Evolutionary conservation across 345 rosid species (phyloP), one percentile per base, ranked within the genome.

Genomic region (Salix arbutifolia): DNA sequence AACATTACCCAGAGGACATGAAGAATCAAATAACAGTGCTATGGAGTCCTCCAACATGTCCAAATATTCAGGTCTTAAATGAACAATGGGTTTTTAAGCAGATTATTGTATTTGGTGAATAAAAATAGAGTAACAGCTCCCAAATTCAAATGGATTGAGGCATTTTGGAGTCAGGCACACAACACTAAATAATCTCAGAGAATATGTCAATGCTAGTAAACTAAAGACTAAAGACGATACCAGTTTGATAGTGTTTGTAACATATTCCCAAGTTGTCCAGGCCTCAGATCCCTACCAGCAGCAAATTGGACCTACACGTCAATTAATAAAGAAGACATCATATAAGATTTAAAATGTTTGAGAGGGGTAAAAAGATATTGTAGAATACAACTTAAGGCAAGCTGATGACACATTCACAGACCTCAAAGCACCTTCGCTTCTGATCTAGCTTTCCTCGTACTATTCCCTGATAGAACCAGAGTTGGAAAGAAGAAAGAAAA

Each of bases 361-460:
- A 56, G 66, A 16, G 28, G 23, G 25, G 31, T 58, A 67, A 52
- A 19, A n/a, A 14, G 62, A 56, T 21, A 71, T 5, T 3, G 48
- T 53, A 26, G 23, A 68, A 72, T 65, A 65, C 40, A 68, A 19
- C 23, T 62, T 60, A 35, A 78, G 19, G 71, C 21, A 74, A 35
- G 9, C 31, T 17, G 44, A 74, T 23, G 30, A 65, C 42, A 60
- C 1, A 50, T 46, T 67, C 61, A 56, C 87, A 75, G 66, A 96
- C 99, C 99, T 91, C 97, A 26, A 96, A 92, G 86, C 98, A 96
- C 86, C 98, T 86, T 75, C 89, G 88, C 81, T 94, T 78, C 84
- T 96, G 98, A 82, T 96, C 98, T 78, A 94, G 89, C 89, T 96
- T 94, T 80, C 99, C 97, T 85, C 97, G 88, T 61, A 94, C 95